A percentile compares a stretch with the other conserved stretches of the same genome.
Conservation (phyloP, 345 rosid species). For the Zanthoxylum bungeanum region DNA sequence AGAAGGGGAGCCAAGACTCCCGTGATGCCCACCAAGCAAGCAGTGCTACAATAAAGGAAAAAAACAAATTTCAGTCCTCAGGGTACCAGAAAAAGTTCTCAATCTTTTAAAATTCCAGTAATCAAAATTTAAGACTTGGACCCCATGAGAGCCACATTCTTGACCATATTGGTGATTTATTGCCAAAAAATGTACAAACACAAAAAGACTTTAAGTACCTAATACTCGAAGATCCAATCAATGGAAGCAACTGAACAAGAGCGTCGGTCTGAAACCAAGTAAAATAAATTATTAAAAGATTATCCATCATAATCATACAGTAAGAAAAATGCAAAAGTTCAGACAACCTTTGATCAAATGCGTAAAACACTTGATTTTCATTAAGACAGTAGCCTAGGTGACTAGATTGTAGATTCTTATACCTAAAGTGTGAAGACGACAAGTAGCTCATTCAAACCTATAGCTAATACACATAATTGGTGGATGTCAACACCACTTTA, state of each 20-base stretch:
- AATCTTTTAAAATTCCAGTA: background rate
- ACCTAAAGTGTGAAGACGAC: background rate
- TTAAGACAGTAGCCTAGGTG: too few relatives aligned
- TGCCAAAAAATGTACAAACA: background rate
- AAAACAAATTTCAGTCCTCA: background rate
- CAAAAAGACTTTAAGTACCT: conserved; percentile 35
- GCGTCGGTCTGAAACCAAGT: conserved; percentile 59
- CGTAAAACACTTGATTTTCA: too few relatives aligned
- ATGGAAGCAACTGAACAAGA: conserved; percentile 62
- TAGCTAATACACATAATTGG: too few relatives aligned
- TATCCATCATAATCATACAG: too few relatives aligned
- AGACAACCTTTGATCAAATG: too few relatives aligned
- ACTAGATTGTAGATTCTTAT: too few relatives aligned
- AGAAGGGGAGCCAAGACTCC: conserved; percentile 92
- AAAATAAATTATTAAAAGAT: background rate
- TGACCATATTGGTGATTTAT: background rate
- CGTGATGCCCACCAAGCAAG: conserved; percentile 80
- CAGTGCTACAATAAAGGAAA: conserved; percentile 59
- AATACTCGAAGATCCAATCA: conserved; percentile 63
- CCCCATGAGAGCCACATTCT: background rate
- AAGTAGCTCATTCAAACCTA: background rate
- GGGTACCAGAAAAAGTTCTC: background rate
- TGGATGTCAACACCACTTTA: too few relatives aligned
- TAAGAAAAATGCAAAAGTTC: background rate
- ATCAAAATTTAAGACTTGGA: background rate